phyloP scores from a whole-genome alignment of 1,284 basidiomycete genomes.

The Cutaneotrichosporon mucoides region DNA sequence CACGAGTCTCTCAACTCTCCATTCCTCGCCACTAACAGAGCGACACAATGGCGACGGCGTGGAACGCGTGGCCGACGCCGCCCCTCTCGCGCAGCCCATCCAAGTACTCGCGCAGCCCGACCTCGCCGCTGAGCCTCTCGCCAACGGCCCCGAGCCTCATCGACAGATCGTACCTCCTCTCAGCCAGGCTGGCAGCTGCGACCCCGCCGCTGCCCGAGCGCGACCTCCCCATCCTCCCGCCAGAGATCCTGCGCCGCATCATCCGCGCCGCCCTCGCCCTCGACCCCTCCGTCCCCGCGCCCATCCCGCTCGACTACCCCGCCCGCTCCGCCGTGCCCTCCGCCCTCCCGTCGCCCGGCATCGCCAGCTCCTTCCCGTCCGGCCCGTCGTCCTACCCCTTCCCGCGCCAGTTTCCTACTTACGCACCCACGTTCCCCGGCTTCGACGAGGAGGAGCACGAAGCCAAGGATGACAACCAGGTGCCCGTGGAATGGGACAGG shows the following conservation, averaged over 20 bases:
- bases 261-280: slow-evolving; percentile 30
- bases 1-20: no score
- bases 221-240: slow-evolving; percentile 10
- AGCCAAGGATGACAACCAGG: neutral
- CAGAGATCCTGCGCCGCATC: slow-evolving; percentile 31
- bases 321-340: neutral
- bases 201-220: neutral
- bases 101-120: slow-evolving; percentile 3
- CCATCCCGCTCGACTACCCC: slow-evolving; percentile 3
- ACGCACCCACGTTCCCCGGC: neutral
- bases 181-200: slow-evolving; percentile 6
- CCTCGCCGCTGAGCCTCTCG: neutral
- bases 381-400: neutral
- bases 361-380: neutral
- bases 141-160: neutral
- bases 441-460: neutral
- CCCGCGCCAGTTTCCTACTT: neutral
- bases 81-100: slow-evolving; percentile 3
- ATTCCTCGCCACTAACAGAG: neutral
- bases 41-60: slow-evolving; percentile 8
- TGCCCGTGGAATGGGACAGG: slow-evolving; percentile 25
- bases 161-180: slow-evolving; percentile 8
- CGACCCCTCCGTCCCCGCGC: slow-evolving; percentile 9
- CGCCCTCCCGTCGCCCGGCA: neutral
- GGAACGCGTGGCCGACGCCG: slow-evolving; percentile 13